phyloP scores from a whole-genome alignment of 441 rosid species.

The Aquilaria agallochum region DNA sequence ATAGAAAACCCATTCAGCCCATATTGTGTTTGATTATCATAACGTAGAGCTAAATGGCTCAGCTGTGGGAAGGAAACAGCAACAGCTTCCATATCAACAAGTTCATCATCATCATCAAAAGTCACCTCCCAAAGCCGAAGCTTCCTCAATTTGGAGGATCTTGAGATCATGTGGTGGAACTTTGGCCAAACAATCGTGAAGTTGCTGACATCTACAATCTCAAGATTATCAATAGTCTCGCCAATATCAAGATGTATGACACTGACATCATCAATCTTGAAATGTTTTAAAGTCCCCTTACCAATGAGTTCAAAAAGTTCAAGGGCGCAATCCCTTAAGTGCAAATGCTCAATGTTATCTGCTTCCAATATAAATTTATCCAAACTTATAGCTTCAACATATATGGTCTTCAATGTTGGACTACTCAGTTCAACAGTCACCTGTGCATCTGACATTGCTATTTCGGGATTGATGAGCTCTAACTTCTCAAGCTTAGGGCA shows the following conservation, averaged over 20 bases:
- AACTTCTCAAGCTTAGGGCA: slow-evolving; percentile 53
- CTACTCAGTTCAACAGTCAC: slow-evolving; percentile 58
- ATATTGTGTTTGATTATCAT: slow-evolving; percentile 56
- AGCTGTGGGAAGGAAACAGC: slow-evolving; percentile 63
- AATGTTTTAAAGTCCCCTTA: slow-evolving; percentile 61
- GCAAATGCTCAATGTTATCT: slow-evolving; percentile 51
- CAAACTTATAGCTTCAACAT: slow-evolving; percentile 53
- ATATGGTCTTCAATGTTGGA: slow-evolving; percentile 47
- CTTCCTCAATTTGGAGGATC: slow-evolving; percentile 56
- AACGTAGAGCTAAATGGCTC: slow-evolving; percentile 60
- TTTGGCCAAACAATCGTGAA: slow-evolving; percentile 73
- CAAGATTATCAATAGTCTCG: slow-evolving; percentile 60
- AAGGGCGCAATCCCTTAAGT: slow-evolving; percentile 60
- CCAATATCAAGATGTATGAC: slow-evolving; percentile 65
- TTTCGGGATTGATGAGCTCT: slow-evolving; percentile 51
- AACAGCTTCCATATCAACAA: slow-evolving; percentile 64
- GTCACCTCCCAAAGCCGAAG: slow-evolving; percentile 79
- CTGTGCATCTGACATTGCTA: slow-evolving; percentile 59
- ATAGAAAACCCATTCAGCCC: slow-evolving; percentile 52
- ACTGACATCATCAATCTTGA: slow-evolving; percentile 59
- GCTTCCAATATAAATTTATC: slow-evolving; percentile 70
- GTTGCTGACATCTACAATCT: slow-evolving; percentile 62
- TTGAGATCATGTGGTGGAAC: slow-evolving; percentile 72
- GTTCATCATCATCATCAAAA: slow-evolving; percentile 64
- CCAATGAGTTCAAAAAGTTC: slow-evolving; percentile 67